A percentile compares a stretch with the other conserved stretches of the same genome.
phyloP scores from a whole-genome alignment of 108 stramenopile genomes.

The Mayamaea pseudoterrestris region DNA sequence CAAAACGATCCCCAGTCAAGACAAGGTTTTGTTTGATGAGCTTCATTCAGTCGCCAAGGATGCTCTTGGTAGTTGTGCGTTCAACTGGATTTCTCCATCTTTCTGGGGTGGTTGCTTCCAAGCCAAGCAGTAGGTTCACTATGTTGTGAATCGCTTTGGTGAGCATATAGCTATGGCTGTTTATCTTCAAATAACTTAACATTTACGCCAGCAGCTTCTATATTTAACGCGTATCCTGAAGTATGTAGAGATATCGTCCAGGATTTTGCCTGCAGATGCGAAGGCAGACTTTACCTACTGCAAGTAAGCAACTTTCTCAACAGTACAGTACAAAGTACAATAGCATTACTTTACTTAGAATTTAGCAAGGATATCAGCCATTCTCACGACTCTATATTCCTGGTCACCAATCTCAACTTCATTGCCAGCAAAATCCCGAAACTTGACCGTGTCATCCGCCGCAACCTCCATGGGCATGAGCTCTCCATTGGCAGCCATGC shows the following conservation, averaged over 20 bases:
- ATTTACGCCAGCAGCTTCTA: no score
- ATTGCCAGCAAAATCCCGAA: conserved; percentile 79
- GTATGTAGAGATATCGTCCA: no score
- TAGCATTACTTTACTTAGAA: conserved; percentile 43
- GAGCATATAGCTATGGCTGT: no score
- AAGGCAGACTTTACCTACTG: no score
- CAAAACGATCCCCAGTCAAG: conserved; percentile 30
- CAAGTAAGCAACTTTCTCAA: no score
- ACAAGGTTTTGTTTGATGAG: conserved; percentile 25
- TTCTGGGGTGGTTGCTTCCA: conserved; percentile 31
- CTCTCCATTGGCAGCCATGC: conserved; percentile 65
- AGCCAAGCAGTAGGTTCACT: conserved; percentile 6
- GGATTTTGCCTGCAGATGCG: no score
- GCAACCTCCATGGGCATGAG: conserved; percentile 73
- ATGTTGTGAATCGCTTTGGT: no score
- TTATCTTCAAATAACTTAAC: no score
- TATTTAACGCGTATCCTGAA: no score
- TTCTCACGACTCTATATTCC: conserved; percentile 75
- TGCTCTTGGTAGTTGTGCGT: conserved; percentile 24
- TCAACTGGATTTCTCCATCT: conserved; percentile 58
- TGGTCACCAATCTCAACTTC: conserved; percentile 69
- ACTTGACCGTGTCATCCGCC: conserved; percentile 70
- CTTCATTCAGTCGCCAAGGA: conserved; percentile 19
- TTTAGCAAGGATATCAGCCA: conserved; percentile 75
- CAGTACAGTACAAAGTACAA: no score